A percentile compares a stretch with the other conserved stretches of the same genome.
phyloP scores from a whole-genome alignment of 192 early-diverging fungal genomes.

The Podila epicladia region DNA sequence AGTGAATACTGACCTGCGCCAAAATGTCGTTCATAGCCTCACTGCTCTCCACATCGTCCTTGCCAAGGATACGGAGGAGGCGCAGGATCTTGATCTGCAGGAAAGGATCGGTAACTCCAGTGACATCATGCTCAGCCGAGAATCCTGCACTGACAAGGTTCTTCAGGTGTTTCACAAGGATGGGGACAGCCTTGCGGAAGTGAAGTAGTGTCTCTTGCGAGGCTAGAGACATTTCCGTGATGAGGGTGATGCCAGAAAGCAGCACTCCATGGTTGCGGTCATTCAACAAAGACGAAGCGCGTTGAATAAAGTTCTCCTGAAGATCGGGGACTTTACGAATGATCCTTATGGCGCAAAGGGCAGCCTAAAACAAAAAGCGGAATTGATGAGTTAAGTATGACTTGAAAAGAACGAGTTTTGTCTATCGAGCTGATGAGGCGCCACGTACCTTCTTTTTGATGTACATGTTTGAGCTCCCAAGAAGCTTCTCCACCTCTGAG shows the following conservation, averaged over 20 bases:
- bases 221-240: slow-evolving; percentile 88
- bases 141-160: slow-evolving; percentile 86
- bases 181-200: slow-evolving; percentile 82
- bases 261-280: slow-evolving; percentile 98
- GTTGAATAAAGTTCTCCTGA: slow-evolving; percentile 82
- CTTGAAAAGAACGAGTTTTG: background rate
- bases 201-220: slow-evolving; percentile 73
- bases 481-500: slow-evolving; percentile 91
- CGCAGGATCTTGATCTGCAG: slow-evolving; percentile 94
- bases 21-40: slow-evolving; percentile 98
- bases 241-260: slow-evolving; percentile 88
- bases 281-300: slow-evolving; percentile 77
- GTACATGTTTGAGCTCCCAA: slow-evolving; percentile 92
- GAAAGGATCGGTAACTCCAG: slow-evolving; percentile 97
- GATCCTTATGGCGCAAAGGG: slow-evolving; percentile 91
- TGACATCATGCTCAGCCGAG: slow-evolving; percentile 96
- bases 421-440: background rate
- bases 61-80: slow-evolving; percentile 88
- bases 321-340: slow-evolving; percentile 95
- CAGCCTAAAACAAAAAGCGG: slow-evolving; percentile 66
- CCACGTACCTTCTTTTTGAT: slow-evolving; percentile 90
- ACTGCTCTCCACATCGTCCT: slow-evolving; percentile 79
- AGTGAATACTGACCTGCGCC: slow-evolving; percentile 71
- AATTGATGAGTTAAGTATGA: background rate
- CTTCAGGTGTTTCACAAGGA: slow-evolving; percentile 89